Evolutionary conservation across 345 rosid species (phyloP).

Genomic region (Populus deltoides): DNA sequence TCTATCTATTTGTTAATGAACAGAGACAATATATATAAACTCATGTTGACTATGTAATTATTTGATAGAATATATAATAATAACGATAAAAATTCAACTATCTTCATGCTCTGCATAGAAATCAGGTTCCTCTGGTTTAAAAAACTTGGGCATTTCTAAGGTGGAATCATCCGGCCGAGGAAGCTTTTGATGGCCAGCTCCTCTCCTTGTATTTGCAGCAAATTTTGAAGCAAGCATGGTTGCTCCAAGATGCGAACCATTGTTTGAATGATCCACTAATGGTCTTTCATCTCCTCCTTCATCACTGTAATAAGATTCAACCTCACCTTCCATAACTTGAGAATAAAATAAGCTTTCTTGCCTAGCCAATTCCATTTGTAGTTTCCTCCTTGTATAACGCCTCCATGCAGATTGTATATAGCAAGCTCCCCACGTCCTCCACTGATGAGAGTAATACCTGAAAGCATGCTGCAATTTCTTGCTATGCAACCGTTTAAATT

Average conservation of each 20-base stretch:
- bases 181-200: slow-evolving; percentile 35
- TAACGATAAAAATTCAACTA: neutral
- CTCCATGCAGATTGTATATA: slow-evolving; percentile 87
- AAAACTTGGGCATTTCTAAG: slow-evolving; percentile 68
- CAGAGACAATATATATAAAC: neutral
- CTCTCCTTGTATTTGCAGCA: slow-evolving; percentile 64
- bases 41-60: neutral
- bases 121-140: slow-evolving; percentile 81
- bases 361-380: slow-evolving; percentile 52
- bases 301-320: slow-evolving; percentile 29
- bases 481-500: slow-evolving; percentile 92
- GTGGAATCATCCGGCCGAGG: slow-evolving; percentile 32
- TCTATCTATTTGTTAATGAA: neutral
- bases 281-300: slow-evolving; percentile 19
- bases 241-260: slow-evolving; percentile 47
- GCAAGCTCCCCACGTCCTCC: slow-evolving; percentile 93
- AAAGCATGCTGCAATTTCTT: slow-evolving; percentile 88
- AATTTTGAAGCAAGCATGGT: slow-evolving; percentile 63
- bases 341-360: slow-evolving; percentile 40
- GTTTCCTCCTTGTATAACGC: slow-evolving; percentile 54
- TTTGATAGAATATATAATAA: neutral
- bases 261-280: slow-evolving; percentile 20
- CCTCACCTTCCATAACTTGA: slow-evolving; percentile 14
- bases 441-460: slow-evolving; percentile 91
- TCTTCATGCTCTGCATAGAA: slow-evolving; percentile 27